Evolutionary conservation across 192 early-diverging fungal genomes (phyloP), one percentile per base, ranked within the genome.

Genomic region (Coemansia sp.): DNA sequence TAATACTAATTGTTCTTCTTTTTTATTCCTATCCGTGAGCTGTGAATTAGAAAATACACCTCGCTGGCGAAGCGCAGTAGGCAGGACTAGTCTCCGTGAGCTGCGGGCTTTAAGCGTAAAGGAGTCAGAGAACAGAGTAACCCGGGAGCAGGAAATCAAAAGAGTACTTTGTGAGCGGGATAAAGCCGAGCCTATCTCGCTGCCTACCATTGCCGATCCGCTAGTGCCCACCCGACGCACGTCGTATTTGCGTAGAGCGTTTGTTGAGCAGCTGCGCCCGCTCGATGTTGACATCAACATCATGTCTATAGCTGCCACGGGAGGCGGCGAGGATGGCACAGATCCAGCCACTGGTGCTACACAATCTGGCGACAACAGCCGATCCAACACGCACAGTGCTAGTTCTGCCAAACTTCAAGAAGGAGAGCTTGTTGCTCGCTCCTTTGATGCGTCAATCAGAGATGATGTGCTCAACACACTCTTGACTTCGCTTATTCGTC

Each of bases 391-490:
- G 9, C 11, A 19, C 21, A 9, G 31, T n/a, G 7, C 5, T 36
- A n/a, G n/a, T 36, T 36, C 15, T 8, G 19, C 51, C 38, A 67
- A n/a, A 9, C n/a, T 21, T 23, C 23, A 45, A 34, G 55, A 11
- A 5, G 17, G 25, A 39, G 68, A 61, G 31, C 46, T 72, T 61
- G 57, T 66, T 25, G 44, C 59, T 15, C 34, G 57, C 10, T 62
- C 70, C 19, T 84, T 84, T 68, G 68, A 68, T 29, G 50, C 42
- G 10, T 44, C 67, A 11, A 72, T 84, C 34, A 42, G 57, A 0
- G 59, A 69, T 15, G 76, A 84, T 45, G 21, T 84, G 15, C 65
- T 73, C 17, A 84, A 75, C 55, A 60, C 73, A 14, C 60, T 84
- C 2, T 38, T 73, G 15, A 67, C 65, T 5, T 70, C 67, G 27